Evolutionary conservation across 2,329 filamentous ascomycete species (phyloP).

Genomic region (Colletotrichum echinochloae): DNA sequence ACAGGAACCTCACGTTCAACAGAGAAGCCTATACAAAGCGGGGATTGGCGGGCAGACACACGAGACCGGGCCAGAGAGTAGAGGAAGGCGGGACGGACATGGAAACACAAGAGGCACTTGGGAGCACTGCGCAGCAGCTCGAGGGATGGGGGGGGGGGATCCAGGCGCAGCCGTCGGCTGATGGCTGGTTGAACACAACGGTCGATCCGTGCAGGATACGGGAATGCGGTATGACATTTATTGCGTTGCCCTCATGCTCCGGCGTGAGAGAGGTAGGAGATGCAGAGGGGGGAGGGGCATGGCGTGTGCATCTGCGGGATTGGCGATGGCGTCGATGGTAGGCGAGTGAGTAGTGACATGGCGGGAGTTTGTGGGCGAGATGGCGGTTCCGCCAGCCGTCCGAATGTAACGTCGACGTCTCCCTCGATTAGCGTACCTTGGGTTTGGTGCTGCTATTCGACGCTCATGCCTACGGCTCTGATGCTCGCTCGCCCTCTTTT

Average conservation of each 20-base stretch:
- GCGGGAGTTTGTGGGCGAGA: constrained; percentile 1
- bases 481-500: neutral
- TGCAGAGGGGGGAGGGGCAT: constrained; percentile 18
- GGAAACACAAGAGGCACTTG: neutral
- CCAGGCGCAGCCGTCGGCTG: neutral
- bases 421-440: neutral
- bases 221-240: constrained; percentile 9
- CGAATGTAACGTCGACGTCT: constrained; percentile 23
- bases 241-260: constrained; percentile 10
- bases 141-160: neutral
- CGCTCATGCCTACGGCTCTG: neutral
- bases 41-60: constrained; percentile 2
- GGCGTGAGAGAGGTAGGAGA: constrained; percentile 14
- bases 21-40: neutral
- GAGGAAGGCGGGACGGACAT: neutral
- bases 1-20: constrained; percentile 1
- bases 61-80: neutral
- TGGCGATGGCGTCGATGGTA: constrained; percentile 28
- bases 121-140: neutral
- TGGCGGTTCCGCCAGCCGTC: neutral
- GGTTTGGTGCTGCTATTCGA: neutral
- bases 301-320: constrained; percentile 32
- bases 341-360: constrained; percentile 23
- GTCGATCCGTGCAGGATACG: constrained; percentile 37
- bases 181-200: constrained; percentile 24